Evolutionary conservation across 1,284 basidiomycete species (phyloP).

Genomic region (Mycena sp.): DNA sequence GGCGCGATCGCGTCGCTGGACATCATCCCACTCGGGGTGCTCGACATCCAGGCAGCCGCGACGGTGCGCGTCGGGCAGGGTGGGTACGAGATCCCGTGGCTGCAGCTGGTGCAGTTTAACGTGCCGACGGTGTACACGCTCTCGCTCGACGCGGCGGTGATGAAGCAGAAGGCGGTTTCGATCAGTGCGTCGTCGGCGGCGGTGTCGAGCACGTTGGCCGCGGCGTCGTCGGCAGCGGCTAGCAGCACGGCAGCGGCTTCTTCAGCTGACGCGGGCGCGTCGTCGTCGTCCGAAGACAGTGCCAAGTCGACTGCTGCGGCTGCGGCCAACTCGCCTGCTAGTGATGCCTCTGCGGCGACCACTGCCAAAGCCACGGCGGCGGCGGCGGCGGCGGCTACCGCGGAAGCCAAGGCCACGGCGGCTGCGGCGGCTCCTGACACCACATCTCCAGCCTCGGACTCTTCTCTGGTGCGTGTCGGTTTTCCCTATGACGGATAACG

Average conservation of each 20-base stretch:
- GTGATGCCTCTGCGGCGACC: background rate
- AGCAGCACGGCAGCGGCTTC: background rate
- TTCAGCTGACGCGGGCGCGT: background rate
- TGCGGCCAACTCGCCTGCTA: background rate
- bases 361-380: background rate
- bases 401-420: conserved; percentile 4
- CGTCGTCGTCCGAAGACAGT: background rate
- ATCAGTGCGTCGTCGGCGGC: conserved; percentile 10
- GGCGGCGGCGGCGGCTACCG: background rate
- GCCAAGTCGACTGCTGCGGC: background rate
- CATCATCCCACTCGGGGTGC: conserved; percentile 61
- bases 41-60: conserved; percentile 61
- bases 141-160: conserved; percentile 17
- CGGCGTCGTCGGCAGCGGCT: conserved; percentile 4
- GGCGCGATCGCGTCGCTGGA: conserved; percentile 62
- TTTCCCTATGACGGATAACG: background rate
- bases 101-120: conserved; percentile 56
- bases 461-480: conserved; percentile 4
- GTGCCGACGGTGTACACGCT: conserved; percentile 58
- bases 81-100: conserved; percentile 68
- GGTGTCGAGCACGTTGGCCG: conserved; percentile 13
- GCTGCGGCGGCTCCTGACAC: background rate
- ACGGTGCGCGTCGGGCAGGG: conserved; percentile 59
- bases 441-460: background rate
- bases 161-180: conserved; percentile 18